These are phyloP conservation scores for Hygrocybe punicea DNA, from an alignment of 768 basidiomycete genomes.

Conservation along the genomic window DNA sequence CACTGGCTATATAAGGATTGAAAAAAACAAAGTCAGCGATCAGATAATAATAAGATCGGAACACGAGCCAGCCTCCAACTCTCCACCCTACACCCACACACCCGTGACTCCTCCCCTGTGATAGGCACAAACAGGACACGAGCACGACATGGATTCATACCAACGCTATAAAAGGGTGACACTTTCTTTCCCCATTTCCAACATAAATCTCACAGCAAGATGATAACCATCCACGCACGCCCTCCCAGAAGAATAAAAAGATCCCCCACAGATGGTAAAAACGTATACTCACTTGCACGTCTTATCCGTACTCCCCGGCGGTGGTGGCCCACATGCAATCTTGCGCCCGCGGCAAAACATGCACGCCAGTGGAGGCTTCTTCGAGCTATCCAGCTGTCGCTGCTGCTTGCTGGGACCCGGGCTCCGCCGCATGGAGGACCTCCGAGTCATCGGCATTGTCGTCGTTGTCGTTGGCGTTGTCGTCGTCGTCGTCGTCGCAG, in stretches of 20 bases:
- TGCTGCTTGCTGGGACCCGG: slow-evolving; percentile 28
- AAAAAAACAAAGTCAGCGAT: slow-evolving; percentile 1
- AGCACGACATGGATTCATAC: too few relatives aligned
- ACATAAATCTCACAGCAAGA: too few relatives aligned
- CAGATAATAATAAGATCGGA: neutral
- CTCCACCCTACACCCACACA: neutral
- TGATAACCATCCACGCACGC: too few relatives aligned
- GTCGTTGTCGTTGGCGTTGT: neutral
- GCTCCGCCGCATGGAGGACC: slow-evolving; percentile 14
- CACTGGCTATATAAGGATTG: slow-evolving; percentile 53
- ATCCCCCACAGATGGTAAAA: slow-evolving; percentile 10
- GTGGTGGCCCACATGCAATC: slow-evolving; percentile 64
- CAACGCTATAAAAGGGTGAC: neutral
- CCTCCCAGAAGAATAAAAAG: slow-evolving; percentile 1
- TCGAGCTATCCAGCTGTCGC: slow-evolving; percentile 18
- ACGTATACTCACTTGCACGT: slow-evolving; percentile 62
- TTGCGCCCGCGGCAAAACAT: slow-evolving; percentile 65
- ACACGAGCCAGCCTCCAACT: neutral
- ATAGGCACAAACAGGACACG: too few relatives aligned
- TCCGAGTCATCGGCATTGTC: slow-evolving; percentile 23
- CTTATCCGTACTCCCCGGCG: slow-evolving; percentile 49
- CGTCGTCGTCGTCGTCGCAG: neutral
- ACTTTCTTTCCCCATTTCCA: neutral
- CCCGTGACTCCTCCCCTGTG: too few relatives aligned
- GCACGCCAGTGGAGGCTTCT: slow-evolving; percentile 63